Base-by-base conservation (phyloP, 169 alveolate genomes). In the Eimeria acervulina region DNA sequence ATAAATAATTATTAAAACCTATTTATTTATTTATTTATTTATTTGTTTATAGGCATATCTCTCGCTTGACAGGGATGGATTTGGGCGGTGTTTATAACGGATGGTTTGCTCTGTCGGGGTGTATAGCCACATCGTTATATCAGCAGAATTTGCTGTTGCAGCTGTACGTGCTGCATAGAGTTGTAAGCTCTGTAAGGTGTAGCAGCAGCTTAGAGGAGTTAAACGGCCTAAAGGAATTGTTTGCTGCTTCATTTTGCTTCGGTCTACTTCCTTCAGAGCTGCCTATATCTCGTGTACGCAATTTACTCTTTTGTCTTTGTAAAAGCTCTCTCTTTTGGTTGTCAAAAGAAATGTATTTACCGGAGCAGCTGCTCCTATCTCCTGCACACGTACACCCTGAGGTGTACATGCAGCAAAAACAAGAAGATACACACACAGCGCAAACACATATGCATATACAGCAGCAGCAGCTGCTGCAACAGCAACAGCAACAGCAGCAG, bases 131-230 rank as follows among this genome's bases (percentile, higher is more conserved):
- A 7, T 28, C 47, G 13, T 19, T 10, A 5, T 28, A 21, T 10
- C 74, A 51, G 91, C 76, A 52, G 44, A 5, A n/a, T 26, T 17
- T 40, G 40, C 47, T 83, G 91, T 26, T 83, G 91, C 91, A 83
- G 74, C 44, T 83, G 12, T 52, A 12, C 44, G 91, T 52, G 4
- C 6, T 83, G 44, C 44, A 19, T 7, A 21, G 74, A 23, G n/a
- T 47, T 42, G n/a, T 83, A 7, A 23, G 8, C 17, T 7, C 5
- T 2, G 70, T 83, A 13, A 2, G 52, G 26, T 44, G 91, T 44
- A 8, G 76, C 74, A 33, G 91, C 74, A 19, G 51, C 13, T 78
- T 78, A 52, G 8, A 5, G 31, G 63, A 78, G 88, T 28, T 78
- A 28, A 26, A 23, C 19, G 88, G 88, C 4, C 61, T 78, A 26